Conservation (phyloP, 2,329 filamentous ascomycete genomes). For the Chrysoporthe cubensis region DNA sequence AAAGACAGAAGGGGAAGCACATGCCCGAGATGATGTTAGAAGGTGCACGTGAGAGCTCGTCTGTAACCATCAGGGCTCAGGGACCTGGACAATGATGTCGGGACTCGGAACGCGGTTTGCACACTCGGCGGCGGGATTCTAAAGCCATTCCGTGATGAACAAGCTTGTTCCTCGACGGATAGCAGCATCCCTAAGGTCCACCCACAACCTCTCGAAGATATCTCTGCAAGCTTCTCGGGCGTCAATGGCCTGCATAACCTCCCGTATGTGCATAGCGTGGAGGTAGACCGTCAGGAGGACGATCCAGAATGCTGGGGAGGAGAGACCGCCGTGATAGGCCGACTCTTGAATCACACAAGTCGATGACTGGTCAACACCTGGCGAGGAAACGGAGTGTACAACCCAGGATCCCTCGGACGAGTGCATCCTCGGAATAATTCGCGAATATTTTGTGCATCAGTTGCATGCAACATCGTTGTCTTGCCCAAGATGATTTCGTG, state of each 20-base stretch:
- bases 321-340: background rate
- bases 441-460: slow-evolving; percentile 4
- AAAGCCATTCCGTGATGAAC: background rate
- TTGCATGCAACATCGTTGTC: background rate
- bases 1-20: background rate
- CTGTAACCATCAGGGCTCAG: background rate
- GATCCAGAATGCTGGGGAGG: background rate
- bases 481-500: background rate
- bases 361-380: background rate
- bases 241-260: background rate
- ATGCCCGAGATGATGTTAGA: background rate
- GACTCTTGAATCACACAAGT: background rate
- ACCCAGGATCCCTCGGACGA: slow-evolving; percentile 7
- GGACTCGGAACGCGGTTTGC: background rate
- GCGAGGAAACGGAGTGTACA: background rate
- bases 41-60: background rate
- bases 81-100: no score
- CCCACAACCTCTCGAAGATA: background rate
- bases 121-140: background rate
- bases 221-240: background rate
- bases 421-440: slow-evolving; percentile 6
- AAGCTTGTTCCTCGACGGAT: slow-evolving; percentile 7
- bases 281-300: background rate
- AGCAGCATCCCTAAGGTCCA: background rate
- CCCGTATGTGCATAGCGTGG: background rate